Evolutionary conservation across 371 early-diverging fungal genomes (phyloP).

Genomic region (Mucor lusitanicus): DNA sequence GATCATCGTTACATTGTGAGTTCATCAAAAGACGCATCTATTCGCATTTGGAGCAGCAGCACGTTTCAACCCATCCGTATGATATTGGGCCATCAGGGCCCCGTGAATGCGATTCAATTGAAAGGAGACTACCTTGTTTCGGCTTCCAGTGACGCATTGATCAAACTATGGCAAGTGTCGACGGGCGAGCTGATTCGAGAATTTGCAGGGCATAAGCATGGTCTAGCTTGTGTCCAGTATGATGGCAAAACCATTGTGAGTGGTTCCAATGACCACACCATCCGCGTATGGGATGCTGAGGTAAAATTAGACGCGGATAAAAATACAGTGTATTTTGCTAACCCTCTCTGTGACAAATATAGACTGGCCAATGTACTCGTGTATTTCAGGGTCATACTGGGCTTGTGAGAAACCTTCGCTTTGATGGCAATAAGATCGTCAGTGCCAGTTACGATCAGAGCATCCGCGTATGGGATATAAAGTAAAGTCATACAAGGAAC

Average conservation of each 20-base stretch:
- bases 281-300: constrained; percentile 92
- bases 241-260: constrained; percentile 87
- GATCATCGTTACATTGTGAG: constrained; percentile 72
- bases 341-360: constrained; percentile 14
- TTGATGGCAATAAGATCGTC: constrained; percentile 56
- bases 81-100: constrained; percentile 80
- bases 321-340: constrained; percentile 3
- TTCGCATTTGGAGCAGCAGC: constrained; percentile 81
- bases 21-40: constrained; percentile 91
- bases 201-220: constrained; percentile 75
- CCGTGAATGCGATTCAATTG: constrained; percentile 88
- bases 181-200: constrained; percentile 68
- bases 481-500: constrained; percentile 11
- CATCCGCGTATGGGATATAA: constrained; percentile 91
- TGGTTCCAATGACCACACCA: constrained; percentile 93
- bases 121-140: constrained; percentile 72
- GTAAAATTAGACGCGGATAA: not conserved
- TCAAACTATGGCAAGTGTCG: constrained; percentile 85
- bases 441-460: constrained; percentile 87
- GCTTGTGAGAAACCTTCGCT: constrained; percentile 88
- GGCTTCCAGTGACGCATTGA: constrained; percentile 83
- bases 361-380: constrained; percentile 73
- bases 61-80: constrained; percentile 53
- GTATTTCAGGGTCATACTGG: constrained; percentile 86
- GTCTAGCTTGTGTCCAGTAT: constrained; percentile 92